A percentile compares a stretch with the other conserved stretches of the same genome.
Evolutionary conservation across 805 yeast species (phyloP).

Genomic region (Maudiozyma bulderi): DNA sequence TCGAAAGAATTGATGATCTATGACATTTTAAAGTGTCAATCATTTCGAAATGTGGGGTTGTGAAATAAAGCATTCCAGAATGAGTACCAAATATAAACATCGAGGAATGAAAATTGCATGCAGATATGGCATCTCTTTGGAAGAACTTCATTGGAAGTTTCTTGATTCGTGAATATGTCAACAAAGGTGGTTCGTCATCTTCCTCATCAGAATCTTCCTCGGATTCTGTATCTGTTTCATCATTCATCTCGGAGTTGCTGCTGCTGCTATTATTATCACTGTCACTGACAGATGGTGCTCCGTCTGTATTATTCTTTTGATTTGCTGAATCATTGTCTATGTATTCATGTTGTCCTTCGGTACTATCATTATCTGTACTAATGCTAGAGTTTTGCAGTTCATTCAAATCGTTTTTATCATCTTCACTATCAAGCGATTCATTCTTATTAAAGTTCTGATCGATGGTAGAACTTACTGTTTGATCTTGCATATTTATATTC

Average conservation of each 20-base stretch:
- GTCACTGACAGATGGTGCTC: slow-evolving; percentile 7
- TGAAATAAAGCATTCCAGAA: slow-evolving; percentile 68
- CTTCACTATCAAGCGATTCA: too few relatives aligned
- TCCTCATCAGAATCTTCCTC: slow-evolving; percentile 31
- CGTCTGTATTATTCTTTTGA: slow-evolving; percentile 11
- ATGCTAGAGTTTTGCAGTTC: too few relatives aligned
- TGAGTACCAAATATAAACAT: slow-evolving; percentile 81
- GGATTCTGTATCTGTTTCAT: slow-evolving; percentile 25
- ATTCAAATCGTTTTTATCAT: too few relatives aligned
- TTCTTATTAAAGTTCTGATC: too few relatives aligned
- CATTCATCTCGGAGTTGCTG: slow-evolving; percentile 12
- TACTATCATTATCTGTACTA: too few relatives aligned
- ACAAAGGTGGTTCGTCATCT: slow-evolving; percentile 50
- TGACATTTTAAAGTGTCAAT: slow-evolving; percentile 76
- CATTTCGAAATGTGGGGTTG: slow-evolving; percentile 47
- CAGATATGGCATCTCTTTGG: slow-evolving; percentile 66
- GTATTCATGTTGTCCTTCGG: too few relatives aligned
- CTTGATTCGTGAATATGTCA: slow-evolving; percentile 65
- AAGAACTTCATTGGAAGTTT: slow-evolving; percentile 65
- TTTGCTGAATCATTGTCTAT: slow-evolving; percentile 8
- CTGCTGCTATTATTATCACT: slow-evolving; percentile 16
- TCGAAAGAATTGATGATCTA: slow-evolving; percentile 68
- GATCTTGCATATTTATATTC: too few relatives aligned
- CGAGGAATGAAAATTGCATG: slow-evolving; percentile 49
- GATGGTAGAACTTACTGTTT: too few relatives aligned